Evolutionary conservation across 2,329 filamentous ascomycete species (phyloP), one percentile per base, ranked within the genome.

Genomic region (Microdochium nivale): DNA sequence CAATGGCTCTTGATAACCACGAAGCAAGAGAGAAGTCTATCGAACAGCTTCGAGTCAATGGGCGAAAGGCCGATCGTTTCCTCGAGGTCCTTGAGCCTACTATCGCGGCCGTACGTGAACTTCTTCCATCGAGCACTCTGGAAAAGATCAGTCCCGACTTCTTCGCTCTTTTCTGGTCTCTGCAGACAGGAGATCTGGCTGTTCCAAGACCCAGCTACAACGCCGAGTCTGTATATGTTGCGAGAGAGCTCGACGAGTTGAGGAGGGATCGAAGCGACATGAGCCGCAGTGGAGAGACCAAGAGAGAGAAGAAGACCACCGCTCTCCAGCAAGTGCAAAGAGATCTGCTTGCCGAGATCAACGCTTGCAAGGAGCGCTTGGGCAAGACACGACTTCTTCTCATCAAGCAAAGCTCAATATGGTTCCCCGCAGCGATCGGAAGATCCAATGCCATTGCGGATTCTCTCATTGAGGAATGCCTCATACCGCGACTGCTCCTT

Each of bases 141-240:
- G 73, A 80, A 11, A 81, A 80, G 49, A 79, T 96, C 49, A 90
- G 83, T 44, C 77, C 90, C 1, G 83, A 88, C 27, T 92, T 96
- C 65, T 96, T 90, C 62, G 82, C 88, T 44, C 88, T 87, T 0
- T 99, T 99, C 69, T 99, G 94, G 94, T 86, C 91, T 49, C 76
- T 96, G 13, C 85, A 90, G 25, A 78, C 95, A 2, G 84, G 87
- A 47, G 92, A 99, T 64, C 75, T 96, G 52, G 80, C 82, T 52
- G 83, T 91, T 56, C 88, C 88, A 1, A 82, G 82, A 55, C 78
- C 83, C 32, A 87, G 86, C 54, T 99, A 99, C 64, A 79, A 87
- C 48, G 79, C 83, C 16, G 90, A 95, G 63, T 83, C 85, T 33
- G 80, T 82, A 21, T 78, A 83, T 9, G 74, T 90, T 23, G 80